These are phyloP conservation scores for Ceratocystis alfenasii DNA, from an alignment of 2,329 filamentous ascomycete genomes.

Conservation along the genomic window DNA sequence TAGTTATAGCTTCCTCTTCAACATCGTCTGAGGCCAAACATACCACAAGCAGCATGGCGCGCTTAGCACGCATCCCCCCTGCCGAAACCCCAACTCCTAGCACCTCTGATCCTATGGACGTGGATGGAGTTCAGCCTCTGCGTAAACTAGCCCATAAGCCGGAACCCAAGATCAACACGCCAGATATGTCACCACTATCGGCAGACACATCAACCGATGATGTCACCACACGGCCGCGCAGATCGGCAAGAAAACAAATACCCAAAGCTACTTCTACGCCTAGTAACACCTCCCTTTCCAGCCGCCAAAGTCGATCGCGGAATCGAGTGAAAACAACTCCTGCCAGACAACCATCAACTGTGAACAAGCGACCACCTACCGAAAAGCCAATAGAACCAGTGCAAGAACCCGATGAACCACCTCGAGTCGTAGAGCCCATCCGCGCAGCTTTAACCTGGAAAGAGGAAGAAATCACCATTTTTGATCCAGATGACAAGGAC, in stretches of 20 bases:
- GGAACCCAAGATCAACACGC: neutral
- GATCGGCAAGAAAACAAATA: constrained; percentile 7
- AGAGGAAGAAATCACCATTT: constrained; percentile 55
- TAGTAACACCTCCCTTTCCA: neutral
- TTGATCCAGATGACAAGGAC: constrained; percentile 52
- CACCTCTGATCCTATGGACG: constrained; percentile 16
- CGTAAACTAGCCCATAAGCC: constrained; percentile 3
- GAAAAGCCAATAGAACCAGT: neutral
- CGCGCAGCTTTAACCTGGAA: constrained; percentile 54
- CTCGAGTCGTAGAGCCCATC: constrained; percentile 39
- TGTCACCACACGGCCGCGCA: constrained; percentile 11
- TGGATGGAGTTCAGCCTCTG: constrained; percentile 13
- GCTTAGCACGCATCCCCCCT: constrained; percentile 16
- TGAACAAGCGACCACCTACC: neutral
- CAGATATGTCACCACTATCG: neutral
- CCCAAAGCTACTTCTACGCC: neutral
- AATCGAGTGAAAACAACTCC: constrained; percentile 1
- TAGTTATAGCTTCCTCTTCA: neutral
- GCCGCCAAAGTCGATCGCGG: constrained; percentile 5
- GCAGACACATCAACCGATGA: constrained; percentile 11
- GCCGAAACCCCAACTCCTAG: neutral
- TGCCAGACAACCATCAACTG: neutral
- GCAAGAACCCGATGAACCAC: constrained; percentile 11
- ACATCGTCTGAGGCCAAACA: neutral
- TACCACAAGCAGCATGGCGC: constrained; percentile 15